phyloP scores from a whole-genome alignment of 306 rosid genomes.

The Clitoria ternatea region DNA sequence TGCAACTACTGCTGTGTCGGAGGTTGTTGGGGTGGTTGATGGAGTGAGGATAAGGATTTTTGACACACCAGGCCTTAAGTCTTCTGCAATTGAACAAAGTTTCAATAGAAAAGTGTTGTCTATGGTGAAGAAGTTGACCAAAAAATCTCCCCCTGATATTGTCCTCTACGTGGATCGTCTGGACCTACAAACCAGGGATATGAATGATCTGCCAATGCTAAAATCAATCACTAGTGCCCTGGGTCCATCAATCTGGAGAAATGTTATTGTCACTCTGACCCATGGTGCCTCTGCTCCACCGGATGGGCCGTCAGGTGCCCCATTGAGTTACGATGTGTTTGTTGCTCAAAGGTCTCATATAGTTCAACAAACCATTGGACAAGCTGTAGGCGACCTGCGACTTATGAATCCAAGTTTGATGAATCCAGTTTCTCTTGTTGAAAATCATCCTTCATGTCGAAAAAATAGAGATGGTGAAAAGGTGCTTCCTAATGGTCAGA shows the following conservation, averaged over 20 bases:
- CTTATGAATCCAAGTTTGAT: slow-evolving; percentile 73
- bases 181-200: slow-evolving; percentile 87
- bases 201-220: slow-evolving; percentile 79
- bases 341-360: slow-evolving; percentile 93
- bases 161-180: slow-evolving; percentile 91
- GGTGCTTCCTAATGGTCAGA: slow-evolving; percentile 95
- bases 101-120: slow-evolving; percentile 63
- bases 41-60: slow-evolving; percentile 79
- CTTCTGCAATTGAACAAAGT: slow-evolving; percentile 74
- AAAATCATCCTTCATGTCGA: slow-evolving; percentile 93
- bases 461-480: slow-evolving; percentile 92
- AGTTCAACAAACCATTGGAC: slow-evolving; percentile 91
- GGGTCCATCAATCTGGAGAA: slow-evolving; percentile 82
- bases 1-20: slow-evolving; percentile 68
- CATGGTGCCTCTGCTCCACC: slow-evolving; percentile 98
- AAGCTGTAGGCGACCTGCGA: slow-evolving; percentile 90
- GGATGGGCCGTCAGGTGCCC: slow-evolving; percentile 91
- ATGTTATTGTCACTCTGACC: slow-evolving; percentile 73
- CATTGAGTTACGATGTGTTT: slow-evolving; percentile 82
- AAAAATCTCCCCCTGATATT: slow-evolving; percentile 79
- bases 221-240: slow-evolving; percentile 59
- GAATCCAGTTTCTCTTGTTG: slow-evolving; percentile 90
- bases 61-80: slow-evolving; percentile 89
- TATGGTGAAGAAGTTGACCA: slow-evolving; percentile 63
- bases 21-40: slow-evolving; percentile 78